Evolutionary conservation across 2,329 filamentous ascomycete species (phyloP).

Genomic region (Aspergillus amoenus): DNA sequence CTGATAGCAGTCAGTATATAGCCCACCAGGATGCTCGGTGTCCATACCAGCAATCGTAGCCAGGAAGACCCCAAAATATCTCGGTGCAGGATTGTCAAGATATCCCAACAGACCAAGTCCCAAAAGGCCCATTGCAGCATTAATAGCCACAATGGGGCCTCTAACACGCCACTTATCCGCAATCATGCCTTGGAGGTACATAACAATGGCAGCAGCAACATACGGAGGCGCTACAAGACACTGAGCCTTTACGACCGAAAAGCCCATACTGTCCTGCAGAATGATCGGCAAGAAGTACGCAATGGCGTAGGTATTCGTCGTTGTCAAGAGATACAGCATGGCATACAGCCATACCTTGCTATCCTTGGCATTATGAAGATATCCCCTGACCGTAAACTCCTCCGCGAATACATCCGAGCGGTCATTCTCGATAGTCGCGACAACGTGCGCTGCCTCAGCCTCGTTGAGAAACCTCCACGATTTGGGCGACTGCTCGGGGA

Average conservation of each 20-base stretch:
- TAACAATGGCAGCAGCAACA: slow-evolving; percentile 57
- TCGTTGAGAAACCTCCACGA: slow-evolving; percentile 29
- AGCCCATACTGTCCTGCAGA: slow-evolving; percentile 62
- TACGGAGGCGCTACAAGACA: slow-evolving; percentile 68
- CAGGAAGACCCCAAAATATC: slow-evolving; percentile 73
- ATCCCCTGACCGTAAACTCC: slow-evolving; percentile 49
- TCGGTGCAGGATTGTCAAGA: slow-evolving; percentile 51
- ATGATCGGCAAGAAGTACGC: slow-evolving; percentile 80
- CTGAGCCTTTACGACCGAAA: slow-evolving; percentile 62
- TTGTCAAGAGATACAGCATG: slow-evolving; percentile 54
- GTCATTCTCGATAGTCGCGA: slow-evolving; percentile 53
- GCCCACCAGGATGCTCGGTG: slow-evolving; percentile 29
- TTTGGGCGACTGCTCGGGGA: slow-evolving; percentile 7
- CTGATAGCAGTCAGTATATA: neutral
- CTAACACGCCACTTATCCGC: slow-evolving; percentile 66
- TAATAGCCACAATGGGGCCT: slow-evolving; percentile 64
- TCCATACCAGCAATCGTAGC: slow-evolving; percentile 67
- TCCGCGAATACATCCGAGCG: slow-evolving; percentile 52
- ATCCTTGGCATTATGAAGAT: slow-evolving; percentile 49
- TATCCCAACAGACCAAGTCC: slow-evolving; percentile 71
- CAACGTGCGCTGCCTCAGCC: slow-evolving; percentile 48
- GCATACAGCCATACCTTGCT: slow-evolving; percentile 58
- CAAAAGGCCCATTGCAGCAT: slow-evolving; percentile 63
- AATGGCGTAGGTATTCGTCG: slow-evolving; percentile 73
- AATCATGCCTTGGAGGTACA: slow-evolving; percentile 56